Evolutionary conservation across 2,329 filamentous ascomycete genomes (phyloP).

Genomic region (Neopestalotiopsis sp.): DNA sequence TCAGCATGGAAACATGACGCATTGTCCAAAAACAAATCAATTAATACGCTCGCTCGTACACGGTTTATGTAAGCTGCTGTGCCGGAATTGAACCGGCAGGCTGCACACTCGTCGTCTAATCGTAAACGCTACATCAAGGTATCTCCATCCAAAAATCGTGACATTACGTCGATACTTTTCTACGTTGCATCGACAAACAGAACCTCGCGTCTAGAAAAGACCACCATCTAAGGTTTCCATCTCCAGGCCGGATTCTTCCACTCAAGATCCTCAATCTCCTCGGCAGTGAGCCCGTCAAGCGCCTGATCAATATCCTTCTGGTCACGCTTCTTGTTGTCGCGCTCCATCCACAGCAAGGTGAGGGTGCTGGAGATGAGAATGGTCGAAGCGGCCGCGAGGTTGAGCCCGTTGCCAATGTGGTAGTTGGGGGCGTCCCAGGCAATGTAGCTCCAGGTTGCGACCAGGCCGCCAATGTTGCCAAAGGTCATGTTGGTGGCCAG

Average conservation of each 20-base stretch:
- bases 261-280: slow-evolving; percentile 8
- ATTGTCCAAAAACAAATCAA: slow-evolving; percentile 3
- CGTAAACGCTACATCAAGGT: no score
- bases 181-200: background rate
- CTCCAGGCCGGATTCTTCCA: slow-evolving; percentile 9
- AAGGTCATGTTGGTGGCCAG: slow-evolving; percentile 75
- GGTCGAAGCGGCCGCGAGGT: slow-evolving; percentile 60
- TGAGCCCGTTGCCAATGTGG: slow-evolving; percentile 73
- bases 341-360: slow-evolving; percentile 13
- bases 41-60: background rate
- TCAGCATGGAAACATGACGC: background rate
- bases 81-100: no score
- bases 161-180: background rate
- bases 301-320: slow-evolving; percentile 1
- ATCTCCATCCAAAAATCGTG: no score
- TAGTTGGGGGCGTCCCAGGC: slow-evolving; percentile 68
- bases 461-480: slow-evolving; percentile 73
- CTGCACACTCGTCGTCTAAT: no score
- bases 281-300: background rate
- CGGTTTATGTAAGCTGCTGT: no score
- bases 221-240: slow-evolving; percentile 1
- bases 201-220: background rate
- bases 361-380: slow-evolving; percentile 50
- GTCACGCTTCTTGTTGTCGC: slow-evolving; percentile 14
- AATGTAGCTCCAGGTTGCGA: slow-evolving; percentile 71